Evolutionary conservation across 768 basidiomycete genomes (phyloP), one percentile per base, ranked within the genome.

Genomic region (Leucocoprinus leucothites): DNA sequence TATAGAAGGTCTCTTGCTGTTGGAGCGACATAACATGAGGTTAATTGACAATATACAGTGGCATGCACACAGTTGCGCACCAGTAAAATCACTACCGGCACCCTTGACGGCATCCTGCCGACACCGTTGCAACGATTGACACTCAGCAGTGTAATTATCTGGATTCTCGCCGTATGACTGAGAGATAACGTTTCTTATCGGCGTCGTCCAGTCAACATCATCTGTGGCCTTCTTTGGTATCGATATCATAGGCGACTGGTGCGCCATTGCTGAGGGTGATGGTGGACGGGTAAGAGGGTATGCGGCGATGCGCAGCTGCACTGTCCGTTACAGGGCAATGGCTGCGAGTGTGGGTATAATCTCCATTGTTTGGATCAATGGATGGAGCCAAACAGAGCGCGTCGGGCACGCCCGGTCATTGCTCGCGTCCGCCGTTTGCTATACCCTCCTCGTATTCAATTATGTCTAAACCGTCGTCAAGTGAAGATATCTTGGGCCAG

Each of bases 61-160:
- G 41, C 40, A 47, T 16, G 22, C 16, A 47, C 28, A 31, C 31
- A 31, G 31, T 4, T 31, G 66, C 82, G 61, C 56, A 92, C 93
- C 92, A n/a, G 94, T 97, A 52, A 84, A 77, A 68, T 98, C 97
- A 67, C 94, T 96, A 1, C 97, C 97, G 28, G 96, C 96, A 24
- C 96, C 96, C 59, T 89, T 82, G 4, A 98, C 93, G 0, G 97
- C 97, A 65, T 99, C 97, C 69, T 98, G 94, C 24, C 97, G 75
- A 74, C 92, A 94, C 35, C 96, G 78, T 65, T 97, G 92, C 16
- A 99, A 82, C 1, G 85, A 74, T 11, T 86, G 82, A 67, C 86
- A 93, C 68, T 98, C 97, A 11, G 87, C 74, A 0, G 86, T 72
- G 67, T 98, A 99, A 61, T 84, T 82, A 56, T 95, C 93, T 25